These are phyloP conservation scores for Talaromyces sp. DNA, from an alignment of 2,329 filamentous ascomycete genomes.

Conservation along the genomic window DNA sequence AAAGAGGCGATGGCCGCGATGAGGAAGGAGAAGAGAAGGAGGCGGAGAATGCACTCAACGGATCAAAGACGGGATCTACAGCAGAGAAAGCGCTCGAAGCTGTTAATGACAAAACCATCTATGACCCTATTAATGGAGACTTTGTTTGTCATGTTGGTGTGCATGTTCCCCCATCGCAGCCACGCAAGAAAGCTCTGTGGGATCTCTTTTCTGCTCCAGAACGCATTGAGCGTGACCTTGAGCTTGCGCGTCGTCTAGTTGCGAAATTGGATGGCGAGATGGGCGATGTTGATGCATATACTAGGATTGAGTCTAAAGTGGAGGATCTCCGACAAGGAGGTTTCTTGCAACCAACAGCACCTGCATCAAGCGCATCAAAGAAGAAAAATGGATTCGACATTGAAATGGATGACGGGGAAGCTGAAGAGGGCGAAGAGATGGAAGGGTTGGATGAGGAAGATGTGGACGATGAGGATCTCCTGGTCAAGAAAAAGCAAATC, in stretches of 20 bases:
- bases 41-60: constrained; percentile 34
- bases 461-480: constrained; percentile 80
- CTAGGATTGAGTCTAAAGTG: constrained; percentile 81
- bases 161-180: constrained; percentile 80
- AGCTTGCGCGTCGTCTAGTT: constrained; percentile 76
- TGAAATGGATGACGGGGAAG: constrained; percentile 41
- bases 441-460: constrained; percentile 67
- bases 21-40: constrained; percentile 58
- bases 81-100: constrained; percentile 86
- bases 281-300: constrained; percentile 71
- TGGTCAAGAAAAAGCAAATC: constrained; percentile 93
- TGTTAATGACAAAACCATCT: constrained; percentile 97
- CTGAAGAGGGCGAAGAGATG: constrained; percentile 78
- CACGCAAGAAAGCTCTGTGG: constrained; percentile 93
- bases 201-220: constrained; percentile 94
- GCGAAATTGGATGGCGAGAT: constrained; percentile 82
- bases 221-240: constrained; percentile 83
- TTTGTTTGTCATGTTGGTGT: constrained; percentile 97
- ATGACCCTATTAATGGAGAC: constrained; percentile 88
- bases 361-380: constrained; percentile 39
- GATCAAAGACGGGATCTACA: constrained; percentile 42
- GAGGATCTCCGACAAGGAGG: constrained; percentile 75
- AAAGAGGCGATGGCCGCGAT: constrained; percentile 70
- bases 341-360: constrained; percentile 64
- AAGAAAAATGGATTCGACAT: constrained; percentile 50